Conservation (phyloP, 495 filamentous ascomycete species). For the Xylaria cubensis region DNA sequence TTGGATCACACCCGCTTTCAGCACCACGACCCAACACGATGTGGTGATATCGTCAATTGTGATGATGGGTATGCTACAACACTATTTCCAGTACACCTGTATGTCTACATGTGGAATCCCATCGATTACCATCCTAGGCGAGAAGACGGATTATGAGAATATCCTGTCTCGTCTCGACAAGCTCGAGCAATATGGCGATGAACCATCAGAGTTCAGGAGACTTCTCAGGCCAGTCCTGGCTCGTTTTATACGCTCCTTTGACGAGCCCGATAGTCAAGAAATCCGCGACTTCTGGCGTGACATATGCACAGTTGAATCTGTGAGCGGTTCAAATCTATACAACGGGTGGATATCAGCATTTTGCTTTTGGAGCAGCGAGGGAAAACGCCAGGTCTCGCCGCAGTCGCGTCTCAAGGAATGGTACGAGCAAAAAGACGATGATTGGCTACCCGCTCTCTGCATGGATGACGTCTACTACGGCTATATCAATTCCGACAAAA, state of each 20-base stretch:
- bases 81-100: neutral
- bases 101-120: slow-evolving; percentile 54
- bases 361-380: neutral
- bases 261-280: neutral
- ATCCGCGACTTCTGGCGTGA: neutral
- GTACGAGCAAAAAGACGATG: neutral
- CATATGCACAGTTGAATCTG: neutral
- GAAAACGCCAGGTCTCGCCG: neutral
- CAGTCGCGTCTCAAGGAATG: neutral
- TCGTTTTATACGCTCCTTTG: neutral
- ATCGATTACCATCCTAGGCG: slow-evolving; percentile 56
- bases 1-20: slow-evolving; percentile 41
- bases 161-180: slow-evolving; percentile 45
- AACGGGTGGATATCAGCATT: slow-evolving; percentile 10
- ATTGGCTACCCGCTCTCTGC: neutral
- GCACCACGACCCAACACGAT: slow-evolving; percentile 37
- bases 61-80: slow-evolving; percentile 11
- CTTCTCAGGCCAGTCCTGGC: neutral
- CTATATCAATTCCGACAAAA: neutral
- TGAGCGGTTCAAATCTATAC: neutral
- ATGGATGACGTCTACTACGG: neutral
- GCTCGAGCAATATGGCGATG: slow-evolving; percentile 46
- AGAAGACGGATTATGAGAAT: slow-evolving; percentile 48
- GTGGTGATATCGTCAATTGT: slow-evolving; percentile 21
- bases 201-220: slow-evolving; percentile 29